These are phyloP conservation scores for Trypethelium eluteriae DNA, from an alignment of 495 filamentous ascomycete species.

Conservation along the genomic window DNA sequence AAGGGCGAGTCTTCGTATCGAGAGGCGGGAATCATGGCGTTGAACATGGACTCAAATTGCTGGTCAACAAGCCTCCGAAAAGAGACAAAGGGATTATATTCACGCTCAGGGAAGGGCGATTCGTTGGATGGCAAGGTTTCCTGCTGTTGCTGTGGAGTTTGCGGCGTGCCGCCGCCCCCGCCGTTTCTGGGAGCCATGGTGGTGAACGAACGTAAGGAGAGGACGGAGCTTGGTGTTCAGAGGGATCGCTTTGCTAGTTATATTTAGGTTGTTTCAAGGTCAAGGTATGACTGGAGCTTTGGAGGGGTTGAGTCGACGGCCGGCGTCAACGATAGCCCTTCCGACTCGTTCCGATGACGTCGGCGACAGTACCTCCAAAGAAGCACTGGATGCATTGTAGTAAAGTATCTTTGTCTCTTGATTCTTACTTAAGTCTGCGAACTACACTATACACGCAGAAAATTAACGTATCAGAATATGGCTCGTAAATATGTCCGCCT, in stretches of 20 bases:
- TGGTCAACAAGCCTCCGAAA: conserved; percentile 3
- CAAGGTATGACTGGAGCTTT: neutral
- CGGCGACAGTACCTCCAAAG: neutral
- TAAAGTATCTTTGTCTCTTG: neutral
- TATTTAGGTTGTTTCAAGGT: neutral
- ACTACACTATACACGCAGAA: neutral
- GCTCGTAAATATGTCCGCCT: neutral
- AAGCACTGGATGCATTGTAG: neutral
- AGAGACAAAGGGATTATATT: neutral
- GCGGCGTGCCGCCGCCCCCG: neutral
- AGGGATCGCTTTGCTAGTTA: neutral
- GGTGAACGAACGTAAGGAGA: neutral
- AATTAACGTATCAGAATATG: neutral
- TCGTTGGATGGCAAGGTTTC: neutral
- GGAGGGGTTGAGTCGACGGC: neutral
- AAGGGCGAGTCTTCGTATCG: conserved; percentile 3
- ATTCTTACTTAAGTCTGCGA: too few species aligned
- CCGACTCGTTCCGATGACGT: neutral
- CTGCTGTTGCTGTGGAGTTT: neutral
- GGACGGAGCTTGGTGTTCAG: neutral
- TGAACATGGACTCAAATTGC: conserved; percentile 4
- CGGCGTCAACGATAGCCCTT: neutral
- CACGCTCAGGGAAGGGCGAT: neutral
- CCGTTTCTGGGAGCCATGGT: neutral
- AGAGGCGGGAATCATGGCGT: neutral